Evolutionary conservation across 805 yeast genomes (phyloP).

Genomic region (Limtongia smithiae): DNA sequence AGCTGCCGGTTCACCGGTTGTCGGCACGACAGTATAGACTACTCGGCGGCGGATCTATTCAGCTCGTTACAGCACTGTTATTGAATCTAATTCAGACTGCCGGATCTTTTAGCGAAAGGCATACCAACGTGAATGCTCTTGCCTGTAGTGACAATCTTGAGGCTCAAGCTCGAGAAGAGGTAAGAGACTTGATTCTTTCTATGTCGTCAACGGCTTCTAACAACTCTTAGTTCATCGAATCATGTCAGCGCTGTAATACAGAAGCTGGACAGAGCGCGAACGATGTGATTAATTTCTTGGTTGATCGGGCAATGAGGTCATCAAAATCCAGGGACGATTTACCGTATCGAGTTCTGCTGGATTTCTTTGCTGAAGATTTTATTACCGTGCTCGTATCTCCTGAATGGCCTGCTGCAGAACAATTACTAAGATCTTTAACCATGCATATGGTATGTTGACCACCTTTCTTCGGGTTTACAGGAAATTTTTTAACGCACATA

Average conservation of each 20-base stretch:
- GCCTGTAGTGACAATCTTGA: no score
- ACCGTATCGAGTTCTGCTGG: constrained; percentile 40
- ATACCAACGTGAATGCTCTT: not conserved
- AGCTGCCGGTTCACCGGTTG: constrained; percentile 46
- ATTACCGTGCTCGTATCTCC: constrained; percentile 49
- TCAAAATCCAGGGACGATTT: constrained; percentile 27
- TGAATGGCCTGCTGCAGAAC: constrained; percentile 61
- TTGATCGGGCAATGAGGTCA: constrained; percentile 30
- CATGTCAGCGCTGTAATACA: constrained; percentile 15
- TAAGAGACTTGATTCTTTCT: no score
- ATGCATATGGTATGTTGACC: constrained; percentile 14
- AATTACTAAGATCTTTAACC: constrained; percentile 38
- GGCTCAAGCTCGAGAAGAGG: no score
- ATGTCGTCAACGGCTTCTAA: no score
- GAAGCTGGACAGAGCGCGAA: constrained; percentile 25
- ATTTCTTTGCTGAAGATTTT: constrained; percentile 56
- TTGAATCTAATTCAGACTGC: constrained; percentile 45
- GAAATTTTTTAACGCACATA: not conserved
- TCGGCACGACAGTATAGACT: constrained; percentile 45
- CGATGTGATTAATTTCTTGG: constrained; percentile 28
- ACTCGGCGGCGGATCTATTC: constrained; percentile 48
- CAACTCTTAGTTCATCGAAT: constrained; percentile 1
- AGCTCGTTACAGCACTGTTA: constrained; percentile 47
- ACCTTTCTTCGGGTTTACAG: not conserved
- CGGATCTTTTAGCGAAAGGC: constrained; percentile 29